Conservation (phyloP, 805 yeast species). For the Candida nonsorbophila region DNA sequence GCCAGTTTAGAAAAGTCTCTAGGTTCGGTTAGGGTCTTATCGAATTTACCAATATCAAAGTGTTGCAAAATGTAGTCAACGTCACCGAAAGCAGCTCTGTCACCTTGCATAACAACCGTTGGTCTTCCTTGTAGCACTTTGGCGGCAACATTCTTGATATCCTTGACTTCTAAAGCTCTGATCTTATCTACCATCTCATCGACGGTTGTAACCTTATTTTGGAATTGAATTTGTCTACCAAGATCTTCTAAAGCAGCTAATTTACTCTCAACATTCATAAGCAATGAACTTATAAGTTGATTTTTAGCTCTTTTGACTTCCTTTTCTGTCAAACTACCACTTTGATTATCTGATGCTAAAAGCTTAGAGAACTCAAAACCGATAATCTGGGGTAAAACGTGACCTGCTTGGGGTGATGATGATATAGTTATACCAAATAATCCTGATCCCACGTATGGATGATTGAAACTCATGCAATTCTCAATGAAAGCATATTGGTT, state of each 20-base stretch:
- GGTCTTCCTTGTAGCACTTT: slow-evolving; percentile 74
- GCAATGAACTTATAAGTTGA: slow-evolving; percentile 78
- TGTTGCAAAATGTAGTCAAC: slow-evolving; percentile 56
- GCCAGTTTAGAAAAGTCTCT: no score
- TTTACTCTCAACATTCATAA: slow-evolving; percentile 91
- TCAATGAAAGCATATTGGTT: slow-evolving; percentile 91
- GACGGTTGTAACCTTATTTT: slow-evolving; percentile 68
- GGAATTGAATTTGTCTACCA: slow-evolving; percentile 90
- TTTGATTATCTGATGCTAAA: slow-evolving; percentile 24
- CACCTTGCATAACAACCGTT: slow-evolving; percentile 88
- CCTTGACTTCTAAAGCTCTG: slow-evolving; percentile 59
- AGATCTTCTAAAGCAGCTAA: slow-evolving; percentile 92
- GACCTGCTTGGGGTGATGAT: slow-evolving; percentile 82
- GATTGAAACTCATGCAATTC: slow-evolving; percentile 82
- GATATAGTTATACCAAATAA: slow-evolving; percentile 84
- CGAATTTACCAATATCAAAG: slow-evolving; percentile 64
- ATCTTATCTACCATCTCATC: slow-evolving; percentile 78
- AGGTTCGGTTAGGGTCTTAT: slow-evolving; percentile 12
- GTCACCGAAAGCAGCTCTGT: slow-evolving; percentile 81
- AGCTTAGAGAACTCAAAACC: slow-evolving; percentile 39
- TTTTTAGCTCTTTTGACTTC: slow-evolving; percentile 90
- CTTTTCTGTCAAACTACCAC: slow-evolving; percentile 56
- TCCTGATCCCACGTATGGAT: slow-evolving; percentile 86
- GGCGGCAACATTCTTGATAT: slow-evolving; percentile 69
- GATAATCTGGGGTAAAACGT: slow-evolving; percentile 74